Evolutionary conservation across 2,329 filamentous ascomycete genomes (phyloP).

Genomic region (Aspergillaceae sp.): DNA sequence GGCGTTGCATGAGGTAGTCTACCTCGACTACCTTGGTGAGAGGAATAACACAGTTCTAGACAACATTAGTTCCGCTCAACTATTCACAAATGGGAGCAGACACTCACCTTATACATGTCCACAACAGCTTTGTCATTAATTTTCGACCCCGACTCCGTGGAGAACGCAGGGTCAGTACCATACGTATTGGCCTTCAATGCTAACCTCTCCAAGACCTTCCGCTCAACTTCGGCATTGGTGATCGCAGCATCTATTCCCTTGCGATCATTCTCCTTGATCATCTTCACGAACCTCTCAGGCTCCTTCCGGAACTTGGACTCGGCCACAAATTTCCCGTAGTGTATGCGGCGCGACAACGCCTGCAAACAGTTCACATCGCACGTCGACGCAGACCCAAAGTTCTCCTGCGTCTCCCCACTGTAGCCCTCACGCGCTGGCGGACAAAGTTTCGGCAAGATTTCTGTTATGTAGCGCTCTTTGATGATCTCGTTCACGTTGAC

Average conservation of each 20-base stretch:
- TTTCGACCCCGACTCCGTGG: conserved; percentile 49
- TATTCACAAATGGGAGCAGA: neutral
- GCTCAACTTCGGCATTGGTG: conserved; percentile 79
- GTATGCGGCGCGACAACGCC: conserved; percentile 79
- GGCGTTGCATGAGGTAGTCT: conserved; percentile 91
- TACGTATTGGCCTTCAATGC: conserved; percentile 87
- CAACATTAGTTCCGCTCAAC: neutral
- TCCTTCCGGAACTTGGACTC: conserved; percentile 90
- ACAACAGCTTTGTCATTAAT: conserved; percentile 90
- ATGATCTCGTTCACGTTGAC: conserved; percentile 87
- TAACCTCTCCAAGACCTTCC: conserved; percentile 80
- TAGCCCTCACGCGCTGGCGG: conserved; percentile 62
- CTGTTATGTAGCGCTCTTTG: conserved; percentile 72
- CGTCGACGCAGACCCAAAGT: conserved; percentile 88
- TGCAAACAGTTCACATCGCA: conserved; percentile 87
- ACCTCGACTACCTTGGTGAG: conserved; percentile 98
- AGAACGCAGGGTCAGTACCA: conserved; percentile 72
- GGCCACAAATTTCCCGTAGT: conserved; percentile 97
- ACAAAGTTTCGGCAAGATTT: conserved; percentile 78
- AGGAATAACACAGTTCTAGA: conserved; percentile 71
- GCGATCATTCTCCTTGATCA: conserved; percentile 75
- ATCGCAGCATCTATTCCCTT: conserved; percentile 81
- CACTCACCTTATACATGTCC: conserved; percentile 62
- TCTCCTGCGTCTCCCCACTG: conserved; percentile 75
- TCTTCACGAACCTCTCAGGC: conserved; percentile 64